phyloP scores from a whole-genome alignment of 1,284 basidiomycete genomes.

The Heterobasidion annosum region DNA sequence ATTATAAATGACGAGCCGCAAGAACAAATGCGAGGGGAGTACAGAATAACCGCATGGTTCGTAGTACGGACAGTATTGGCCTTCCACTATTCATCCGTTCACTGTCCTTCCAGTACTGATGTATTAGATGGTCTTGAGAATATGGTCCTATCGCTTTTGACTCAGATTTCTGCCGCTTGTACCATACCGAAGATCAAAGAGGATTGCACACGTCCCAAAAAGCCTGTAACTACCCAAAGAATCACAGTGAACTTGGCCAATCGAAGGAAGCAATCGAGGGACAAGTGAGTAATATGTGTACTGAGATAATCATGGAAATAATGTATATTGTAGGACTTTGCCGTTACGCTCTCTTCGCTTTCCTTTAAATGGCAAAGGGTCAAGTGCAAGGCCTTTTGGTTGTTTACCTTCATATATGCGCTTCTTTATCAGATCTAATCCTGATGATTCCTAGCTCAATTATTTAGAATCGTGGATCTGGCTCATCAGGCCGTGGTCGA shows the following conservation, averaged over 20 bases:
- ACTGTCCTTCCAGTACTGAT: not conserved
- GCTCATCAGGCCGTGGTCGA: conserved; percentile 55
- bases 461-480: conserved; percentile 51
- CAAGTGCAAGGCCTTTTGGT: conserved; percentile 50
- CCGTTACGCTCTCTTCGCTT: conserved; percentile 14
- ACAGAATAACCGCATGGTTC: not conserved
- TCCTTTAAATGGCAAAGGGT: conserved; percentile 23
- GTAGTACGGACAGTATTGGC: not conserved
- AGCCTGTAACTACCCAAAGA: conserved; percentile 10
- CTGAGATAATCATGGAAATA: not conserved
- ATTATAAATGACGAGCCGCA: no score
- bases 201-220: conserved; percentile 1
- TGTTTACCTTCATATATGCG: conserved; percentile 9
- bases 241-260: conserved; percentile 19
- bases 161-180: conserved; percentile 32
- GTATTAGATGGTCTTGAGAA: conserved; percentile 32
- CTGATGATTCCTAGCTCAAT: conserved; percentile 39
- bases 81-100: no score
- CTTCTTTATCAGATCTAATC: not conserved
- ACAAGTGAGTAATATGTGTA: conserved; percentile 9
- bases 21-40: no score
- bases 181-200: conserved; percentile 6
- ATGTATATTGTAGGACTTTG: conserved; percentile 9
- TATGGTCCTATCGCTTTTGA: conserved; percentile 42
- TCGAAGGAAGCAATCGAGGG: conserved; percentile 16